A percentile compares a stretch with the other conserved stretches of the same genome.
Evolutionary conservation across 2,329 filamentous ascomycete genomes (phyloP).

Genomic region (Xylaria digitata): DNA sequence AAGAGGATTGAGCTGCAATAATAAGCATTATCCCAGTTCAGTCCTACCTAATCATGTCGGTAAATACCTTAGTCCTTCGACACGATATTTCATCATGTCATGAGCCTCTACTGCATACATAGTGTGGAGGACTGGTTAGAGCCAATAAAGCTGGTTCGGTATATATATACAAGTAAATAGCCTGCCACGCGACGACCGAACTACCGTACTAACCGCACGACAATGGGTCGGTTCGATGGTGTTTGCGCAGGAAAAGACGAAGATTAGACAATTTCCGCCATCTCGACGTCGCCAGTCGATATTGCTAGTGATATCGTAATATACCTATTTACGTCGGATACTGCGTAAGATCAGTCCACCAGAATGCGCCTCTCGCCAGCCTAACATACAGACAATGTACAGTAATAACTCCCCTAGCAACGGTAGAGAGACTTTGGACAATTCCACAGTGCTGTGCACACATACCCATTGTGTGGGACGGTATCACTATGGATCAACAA

Average conservation of each 20-base stretch:
- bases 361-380: slow-evolving; percentile 4
- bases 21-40: slow-evolving; percentile 20
- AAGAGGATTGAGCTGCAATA: slow-evolving; percentile 25
- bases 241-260: background rate
- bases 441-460: too few species aligned
- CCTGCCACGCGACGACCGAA: slow-evolving; percentile 27
- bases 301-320: slow-evolving; percentile 16
- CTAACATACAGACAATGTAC: background rate
- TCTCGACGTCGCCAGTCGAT: slow-evolving; percentile 14
- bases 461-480: background rate
- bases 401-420: too few species aligned
- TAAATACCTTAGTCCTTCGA: slow-evolving; percentile 33
- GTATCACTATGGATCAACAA: background rate
- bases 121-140: slow-evolving; percentile 2
- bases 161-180: slow-evolving; percentile 22
- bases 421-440: too few species aligned
- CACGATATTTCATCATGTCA: slow-evolving; percentile 29
- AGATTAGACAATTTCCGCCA: slow-evolving; percentile 23
- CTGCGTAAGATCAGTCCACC: slow-evolving; percentile 16
- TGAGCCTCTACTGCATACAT: slow-evolving; percentile 21
- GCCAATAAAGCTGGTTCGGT: slow-evolving; percentile 21
- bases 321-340: background rate
- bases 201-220: slow-evolving; percentile 17
- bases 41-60: slow-evolving; percentile 36
- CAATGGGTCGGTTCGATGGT: slow-evolving; percentile 13